These are phyloP conservation scores for Phlebiopsis flavidoalba DNA, from an alignment of 768 basidiomycete species.

Conservation along the genomic window DNA sequence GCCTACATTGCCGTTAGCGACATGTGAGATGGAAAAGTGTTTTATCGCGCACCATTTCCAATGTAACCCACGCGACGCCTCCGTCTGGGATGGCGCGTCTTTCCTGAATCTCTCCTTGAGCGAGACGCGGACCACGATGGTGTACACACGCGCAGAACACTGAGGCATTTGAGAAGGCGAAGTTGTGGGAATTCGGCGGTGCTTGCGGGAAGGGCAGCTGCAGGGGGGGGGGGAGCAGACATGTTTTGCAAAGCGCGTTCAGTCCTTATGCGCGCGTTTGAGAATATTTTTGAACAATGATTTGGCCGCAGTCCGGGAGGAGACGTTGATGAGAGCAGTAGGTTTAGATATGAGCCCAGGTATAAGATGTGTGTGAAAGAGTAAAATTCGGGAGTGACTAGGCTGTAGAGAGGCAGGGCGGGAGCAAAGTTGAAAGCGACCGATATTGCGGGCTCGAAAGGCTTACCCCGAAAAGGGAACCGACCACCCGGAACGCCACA, in stretches of 20 bases:
- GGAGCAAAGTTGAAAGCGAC: background rate
- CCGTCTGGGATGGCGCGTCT: background rate
- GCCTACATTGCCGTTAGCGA: background rate
- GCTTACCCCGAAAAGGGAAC: background rate
- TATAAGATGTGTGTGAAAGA: background rate
- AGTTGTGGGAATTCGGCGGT: background rate
- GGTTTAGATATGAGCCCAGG: no score
- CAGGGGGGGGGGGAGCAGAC: background rate
- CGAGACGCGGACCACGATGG: background rate
- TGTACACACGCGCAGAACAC: constrained; percentile 2
- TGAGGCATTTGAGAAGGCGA: background rate
- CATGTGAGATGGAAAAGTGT: background rate
- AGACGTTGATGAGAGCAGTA: background rate
- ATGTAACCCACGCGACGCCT: constrained; percentile 2
- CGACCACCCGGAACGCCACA: background rate
- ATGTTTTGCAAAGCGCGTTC: background rate
- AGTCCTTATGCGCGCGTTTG: background rate
- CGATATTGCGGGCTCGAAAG: background rate
- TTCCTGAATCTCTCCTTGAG: background rate
- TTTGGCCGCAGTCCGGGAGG: background rate
- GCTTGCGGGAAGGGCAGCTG: background rate
- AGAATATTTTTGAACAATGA: background rate
- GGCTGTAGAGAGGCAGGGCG: background rate
- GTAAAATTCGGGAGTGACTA: background rate
- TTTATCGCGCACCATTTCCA: background rate